Percentiles rank a stretch among this genome's conserved stretches.
These are phyloP conservation scores for Tephrocybe rancida DNA, from an alignment of 768 basidiomycete species.

Conservation along the genomic window DNA sequence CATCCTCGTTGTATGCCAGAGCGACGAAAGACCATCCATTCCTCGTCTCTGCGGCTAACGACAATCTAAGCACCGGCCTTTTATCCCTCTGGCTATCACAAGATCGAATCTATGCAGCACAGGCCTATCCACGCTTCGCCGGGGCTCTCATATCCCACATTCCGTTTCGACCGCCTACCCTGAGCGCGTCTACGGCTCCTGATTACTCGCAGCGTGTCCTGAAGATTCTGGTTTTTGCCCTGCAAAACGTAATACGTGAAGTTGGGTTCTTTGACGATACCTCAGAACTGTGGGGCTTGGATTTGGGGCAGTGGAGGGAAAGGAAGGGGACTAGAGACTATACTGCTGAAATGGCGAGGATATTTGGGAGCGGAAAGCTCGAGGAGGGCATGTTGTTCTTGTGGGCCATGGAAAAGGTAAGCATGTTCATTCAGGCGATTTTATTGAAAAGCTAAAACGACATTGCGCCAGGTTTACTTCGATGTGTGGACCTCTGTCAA, in stretches of 20 bases:
- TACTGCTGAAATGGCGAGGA: slow-evolving; percentile 68
- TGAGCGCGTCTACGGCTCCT: slow-evolving; percentile 26
- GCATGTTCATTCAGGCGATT: not conserved
- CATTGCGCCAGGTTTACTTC: slow-evolving; percentile 59
- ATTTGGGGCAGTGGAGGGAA: slow-evolving; percentile 50
- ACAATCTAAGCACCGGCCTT: slow-evolving; percentile 45
- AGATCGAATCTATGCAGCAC: slow-evolving; percentile 73
- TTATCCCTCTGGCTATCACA: slow-evolving; percentile 71
- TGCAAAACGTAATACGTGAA: slow-evolving; percentile 59
- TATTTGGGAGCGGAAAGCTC: slow-evolving; percentile 44
- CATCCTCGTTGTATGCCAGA: slow-evolving; percentile 31
- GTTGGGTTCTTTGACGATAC: slow-evolving; percentile 63
- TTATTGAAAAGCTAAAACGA: not conserved
- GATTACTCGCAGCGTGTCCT: slow-evolving; percentile 42
- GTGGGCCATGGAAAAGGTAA: slow-evolving; percentile 80
- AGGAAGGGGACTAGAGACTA: slow-evolving; percentile 68
- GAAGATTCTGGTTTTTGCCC: slow-evolving; percentile 49
- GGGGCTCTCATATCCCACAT: slow-evolving; percentile 65
- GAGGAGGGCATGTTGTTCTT: slow-evolving; percentile 72
- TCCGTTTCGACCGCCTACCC: slow-evolving; percentile 43
- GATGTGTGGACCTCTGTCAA: slow-evolving; percentile 65
- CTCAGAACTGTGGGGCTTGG: slow-evolving; percentile 44
- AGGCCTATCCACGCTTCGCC: slow-evolving; percentile 75
- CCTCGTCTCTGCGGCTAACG: slow-evolving; percentile 56
- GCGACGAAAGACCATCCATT: slow-evolving; percentile 58